phyloP scores from a whole-genome alignment of 1,284 basidiomycete species.

The Apiotrichum montevideense region DNA sequence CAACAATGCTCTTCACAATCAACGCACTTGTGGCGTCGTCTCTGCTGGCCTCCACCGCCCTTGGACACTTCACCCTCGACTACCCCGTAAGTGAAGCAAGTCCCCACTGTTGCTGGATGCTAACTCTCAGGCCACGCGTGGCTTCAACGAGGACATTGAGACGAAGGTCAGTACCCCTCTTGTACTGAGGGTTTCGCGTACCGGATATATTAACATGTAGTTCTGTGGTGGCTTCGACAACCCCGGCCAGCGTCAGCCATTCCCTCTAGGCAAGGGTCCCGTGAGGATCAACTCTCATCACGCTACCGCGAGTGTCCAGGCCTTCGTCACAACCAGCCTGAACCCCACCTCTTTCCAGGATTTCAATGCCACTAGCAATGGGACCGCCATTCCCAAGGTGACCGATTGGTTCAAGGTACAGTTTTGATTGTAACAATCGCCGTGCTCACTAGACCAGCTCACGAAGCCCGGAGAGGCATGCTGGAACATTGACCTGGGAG shows the following conservation, averaged over 20 bases:
- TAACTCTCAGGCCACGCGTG: constrained; percentile 50
- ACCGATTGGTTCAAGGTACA: constrained; percentile 54
- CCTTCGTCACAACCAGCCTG: constrained; percentile 52
- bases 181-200: constrained; percentile 29
- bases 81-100: constrained; percentile 50
- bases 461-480: constrained; percentile 57
- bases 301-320: constrained; percentile 48
- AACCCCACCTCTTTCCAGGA: constrained; percentile 57
- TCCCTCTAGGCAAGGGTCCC: constrained; percentile 57
- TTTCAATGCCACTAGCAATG: constrained; percentile 53
- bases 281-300: constrained; percentile 37
- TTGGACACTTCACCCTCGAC: constrained; percentile 64
- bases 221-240: constrained; percentile 47
- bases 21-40: constrained; percentile 31
- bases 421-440: background rate
- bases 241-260: constrained; percentile 53
- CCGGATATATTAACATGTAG: constrained; percentile 7
- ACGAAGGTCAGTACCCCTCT: constrained; percentile 56
- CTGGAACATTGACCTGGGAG: constrained; percentile 56
- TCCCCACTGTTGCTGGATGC: background rate
- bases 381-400: constrained; percentile 35
- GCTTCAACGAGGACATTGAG: constrained; percentile 59
- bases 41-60: constrained; percentile 47
- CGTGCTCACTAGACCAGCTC: constrained; percentile 3
- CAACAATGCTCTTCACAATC: background rate